Evolutionary conservation across 2,329 filamentous ascomycete genomes (phyloP), one percentile per base, ranked within the genome.

Genomic region (Pseudogymnoascus sp.): DNA sequence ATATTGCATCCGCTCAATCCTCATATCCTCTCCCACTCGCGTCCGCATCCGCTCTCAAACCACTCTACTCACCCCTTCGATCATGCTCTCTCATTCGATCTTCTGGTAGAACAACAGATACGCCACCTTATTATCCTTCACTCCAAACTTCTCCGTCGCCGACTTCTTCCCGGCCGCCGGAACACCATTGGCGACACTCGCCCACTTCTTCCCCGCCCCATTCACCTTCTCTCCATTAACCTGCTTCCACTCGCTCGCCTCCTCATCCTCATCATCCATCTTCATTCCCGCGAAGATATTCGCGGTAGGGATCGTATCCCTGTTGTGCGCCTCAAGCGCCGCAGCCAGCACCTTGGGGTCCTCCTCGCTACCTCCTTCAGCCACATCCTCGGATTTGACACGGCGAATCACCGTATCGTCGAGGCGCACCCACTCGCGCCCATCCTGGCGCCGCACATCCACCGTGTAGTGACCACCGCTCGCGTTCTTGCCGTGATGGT

Each of bases 391-490:
- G 65, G 87, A 87, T 61, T 88, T 84, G 36, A 99, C 86, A 40
- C 92, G 88, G 64, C 89, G 86, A 66, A 99, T 92, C 64, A 91
- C 78, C 0, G 94, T 99, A 72, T 99, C 94, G 70, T 99, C 94
- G 67, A 99, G 85, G 61, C 93, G 89, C 62, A 99, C 89, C 94
- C 94, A 99, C 74, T 97, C 92, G 21, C 85, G 85, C n/a, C 88
- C 91, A 72, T 99, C 94, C 74, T 97, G 93, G 60, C 94, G 88
- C 63, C 92, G 86, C 40, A 97, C 88, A 73, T 99, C 94, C n/a
- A 95, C 93, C 1, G 94, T 99, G 75, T 99, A 99, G 74, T 99
- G 94, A 3, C 94, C 94, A 60, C 91, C 92, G 66, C 89, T 95
- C 36, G 94, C 94, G 69, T 95, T 96, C 79, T 96, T 97, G 64